Evolutionary conservation across 1,284 basidiomycete species (phyloP).

Genomic region (Takashimella tepidaria): DNA sequence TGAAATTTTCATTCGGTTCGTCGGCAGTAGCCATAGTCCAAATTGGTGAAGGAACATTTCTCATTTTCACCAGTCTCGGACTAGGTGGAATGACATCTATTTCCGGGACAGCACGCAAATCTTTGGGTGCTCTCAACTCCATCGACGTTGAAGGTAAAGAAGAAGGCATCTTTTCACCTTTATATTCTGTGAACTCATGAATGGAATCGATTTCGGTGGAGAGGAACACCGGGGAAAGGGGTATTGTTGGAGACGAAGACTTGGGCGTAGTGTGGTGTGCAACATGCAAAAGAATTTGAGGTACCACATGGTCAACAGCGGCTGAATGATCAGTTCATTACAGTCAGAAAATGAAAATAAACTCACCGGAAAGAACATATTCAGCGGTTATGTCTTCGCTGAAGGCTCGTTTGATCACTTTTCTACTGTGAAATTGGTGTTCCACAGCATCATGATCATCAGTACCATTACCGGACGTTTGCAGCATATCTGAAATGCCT

Average conservation of each 20-base stretch:
- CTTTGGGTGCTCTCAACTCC: background rate
- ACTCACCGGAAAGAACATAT: constrained; percentile 45
- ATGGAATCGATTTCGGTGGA: background rate
- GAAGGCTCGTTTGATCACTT: constrained; percentile 5
- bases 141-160: background rate
- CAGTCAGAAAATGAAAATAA: background rate
- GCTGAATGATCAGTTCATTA: constrained; percentile 21
- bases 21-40: constrained; percentile 39
- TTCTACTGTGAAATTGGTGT: background rate
- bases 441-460: background rate
- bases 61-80: constrained; percentile 29
- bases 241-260: background rate
- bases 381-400: constrained; percentile 39
- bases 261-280: background rate
- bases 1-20: constrained; percentile 20
- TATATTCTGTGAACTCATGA: background rate
- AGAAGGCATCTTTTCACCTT: background rate
- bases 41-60: constrained; percentile 39
- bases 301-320: constrained; percentile 36
- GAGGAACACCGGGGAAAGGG: background rate
- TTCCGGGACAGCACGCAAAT: background rate
- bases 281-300: constrained; percentile 43
- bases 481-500: constrained; percentile 32
- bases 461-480: background rate
- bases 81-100: constrained; percentile 31